Percentiles rank a stretch among this genome's conserved stretches.
These are phyloP conservation scores for Dactylonectria estremocensis DNA, from an alignment of 2,329 filamentous ascomycete genomes.

Conservation along the genomic window DNA sequence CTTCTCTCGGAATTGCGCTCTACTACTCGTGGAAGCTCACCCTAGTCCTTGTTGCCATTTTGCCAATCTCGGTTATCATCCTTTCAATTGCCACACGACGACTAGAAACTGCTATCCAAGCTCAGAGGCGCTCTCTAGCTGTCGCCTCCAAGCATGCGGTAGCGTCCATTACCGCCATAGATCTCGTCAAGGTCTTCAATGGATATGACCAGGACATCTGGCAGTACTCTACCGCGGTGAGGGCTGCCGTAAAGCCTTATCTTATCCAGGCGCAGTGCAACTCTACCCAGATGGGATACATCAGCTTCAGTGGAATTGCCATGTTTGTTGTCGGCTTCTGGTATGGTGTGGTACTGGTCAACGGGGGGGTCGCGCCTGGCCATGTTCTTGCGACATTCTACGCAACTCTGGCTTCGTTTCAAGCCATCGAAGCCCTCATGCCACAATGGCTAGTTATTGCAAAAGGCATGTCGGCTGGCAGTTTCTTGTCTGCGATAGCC, in stretches of 20 bases:
- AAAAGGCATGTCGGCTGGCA: constrained; percentile 83
- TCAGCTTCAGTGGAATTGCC: constrained; percentile 80
- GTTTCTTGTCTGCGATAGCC: constrained; percentile 69
- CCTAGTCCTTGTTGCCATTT: constrained; percentile 80
- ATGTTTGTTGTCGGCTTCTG: constrained; percentile 94
- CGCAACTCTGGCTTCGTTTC: constrained; percentile 81
- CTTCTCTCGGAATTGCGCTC: constrained; percentile 80
- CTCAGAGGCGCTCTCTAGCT: constrained; percentile 78
- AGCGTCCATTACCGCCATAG: constrained; percentile 81
- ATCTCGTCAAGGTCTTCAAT: constrained; percentile 90
- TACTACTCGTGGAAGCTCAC: constrained; percentile 89
- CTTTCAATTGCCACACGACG: constrained; percentile 73
- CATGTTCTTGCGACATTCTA: constrained; percentile 89
- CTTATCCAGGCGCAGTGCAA: constrained; percentile 77
- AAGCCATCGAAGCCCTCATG: constrained; percentile 80
- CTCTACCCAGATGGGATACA: constrained; percentile 79
- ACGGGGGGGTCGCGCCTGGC: constrained; percentile 72
- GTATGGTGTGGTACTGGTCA: constrained; percentile 83
- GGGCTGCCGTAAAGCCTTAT: constrained; percentile 74
- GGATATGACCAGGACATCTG: constrained; percentile 78
- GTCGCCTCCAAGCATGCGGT: constrained; percentile 80
- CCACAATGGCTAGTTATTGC: constrained; percentile 84
- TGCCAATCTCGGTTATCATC: constrained; percentile 76
- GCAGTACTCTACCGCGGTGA: constrained; percentile 74
- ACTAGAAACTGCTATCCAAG: constrained; percentile 76